Percentiles rank a stretch among this genome's conserved stretches.
Evolutionary conservation across 2,329 filamentous ascomycete species (phyloP).

Genomic region (Nannizzia gypsea): DNA sequence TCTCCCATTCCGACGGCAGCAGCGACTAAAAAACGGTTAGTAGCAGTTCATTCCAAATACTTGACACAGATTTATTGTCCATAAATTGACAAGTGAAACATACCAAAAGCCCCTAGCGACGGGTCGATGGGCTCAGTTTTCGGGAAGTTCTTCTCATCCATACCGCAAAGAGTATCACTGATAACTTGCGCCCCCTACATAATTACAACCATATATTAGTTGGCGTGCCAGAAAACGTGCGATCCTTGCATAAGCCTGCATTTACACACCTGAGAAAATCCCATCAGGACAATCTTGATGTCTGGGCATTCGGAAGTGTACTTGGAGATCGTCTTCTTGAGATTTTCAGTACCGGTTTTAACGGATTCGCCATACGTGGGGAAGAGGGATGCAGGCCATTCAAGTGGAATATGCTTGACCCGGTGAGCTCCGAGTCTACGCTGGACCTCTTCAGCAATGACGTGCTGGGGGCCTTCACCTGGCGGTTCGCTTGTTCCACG

Average conservation of each 20-base stretch:
- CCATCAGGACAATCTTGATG: constrained; percentile 10
- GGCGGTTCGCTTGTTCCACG: constrained; percentile 7
- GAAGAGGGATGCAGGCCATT: constrained; percentile 8
- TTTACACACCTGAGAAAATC: constrained; percentile 10
- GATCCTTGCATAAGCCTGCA: not conserved
- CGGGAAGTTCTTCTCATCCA: not conserved
- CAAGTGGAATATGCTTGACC: constrained; percentile 3
- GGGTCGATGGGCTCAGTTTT: not conserved
- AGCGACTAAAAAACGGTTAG: constrained; percentile 4
- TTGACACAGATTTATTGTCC: not conserved
- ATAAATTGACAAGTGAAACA: not conserved
- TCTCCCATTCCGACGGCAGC: constrained; percentile 10
- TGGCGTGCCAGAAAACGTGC: not conserved
- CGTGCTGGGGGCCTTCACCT: constrained; percentile 5
- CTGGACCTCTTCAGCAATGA: constrained; percentile 1
- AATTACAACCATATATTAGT: not conserved
- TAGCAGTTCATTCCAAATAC: not conserved
- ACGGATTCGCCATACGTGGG: constrained; percentile 10
- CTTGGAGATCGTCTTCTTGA: constrained; percentile 7
- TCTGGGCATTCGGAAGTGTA: constrained; percentile 7
- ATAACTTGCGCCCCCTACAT: constrained; percentile 11
- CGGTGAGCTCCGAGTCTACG: not conserved
- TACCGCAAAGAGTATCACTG: constrained; percentile 9
- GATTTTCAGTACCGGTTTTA: not conserved
- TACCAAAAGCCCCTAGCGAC: not conserved